Evolutionary conservation across 106 monocot genomes (phyloP).

Genomic region (Dactylorhiza incarnata): DNA sequence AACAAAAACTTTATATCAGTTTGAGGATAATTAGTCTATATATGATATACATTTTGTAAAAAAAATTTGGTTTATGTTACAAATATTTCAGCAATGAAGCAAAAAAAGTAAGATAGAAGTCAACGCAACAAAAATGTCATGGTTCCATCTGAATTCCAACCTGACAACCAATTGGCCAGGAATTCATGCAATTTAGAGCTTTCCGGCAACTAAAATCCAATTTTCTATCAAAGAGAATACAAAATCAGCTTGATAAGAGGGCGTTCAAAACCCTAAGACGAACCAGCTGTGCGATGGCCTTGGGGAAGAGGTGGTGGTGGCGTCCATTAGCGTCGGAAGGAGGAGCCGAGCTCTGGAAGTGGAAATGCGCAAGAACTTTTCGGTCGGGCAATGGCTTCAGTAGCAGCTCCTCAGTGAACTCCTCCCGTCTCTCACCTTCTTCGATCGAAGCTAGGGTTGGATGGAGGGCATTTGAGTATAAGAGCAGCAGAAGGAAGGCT

Average conservation of each 20-base stretch:
- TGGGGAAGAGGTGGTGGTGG: constrained; percentile 91
- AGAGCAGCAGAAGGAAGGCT: constrained; percentile 14
- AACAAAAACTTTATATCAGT: background rate
- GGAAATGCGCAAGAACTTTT: constrained; percentile 80
- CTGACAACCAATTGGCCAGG: background rate
- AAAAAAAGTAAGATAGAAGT: background rate
- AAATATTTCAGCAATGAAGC: background rate
- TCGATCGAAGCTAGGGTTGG: constrained; percentile 1
- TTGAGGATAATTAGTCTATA: too few species aligned
- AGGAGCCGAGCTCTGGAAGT: constrained; percentile 61
- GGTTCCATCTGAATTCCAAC: background rate
- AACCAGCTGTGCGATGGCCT: constrained; percentile 88
- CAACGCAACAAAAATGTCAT: background rate
- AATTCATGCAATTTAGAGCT: background rate
- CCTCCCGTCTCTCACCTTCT: constrained; percentile 28
- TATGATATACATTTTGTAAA: too few species aligned
- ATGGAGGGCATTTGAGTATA: constrained; percentile 3
- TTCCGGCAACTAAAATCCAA: background rate
- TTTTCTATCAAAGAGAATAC: background rate
- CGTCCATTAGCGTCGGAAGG: constrained; percentile 43
- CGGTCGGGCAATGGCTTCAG: constrained; percentile 76
- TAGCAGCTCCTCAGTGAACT: constrained; percentile 86
- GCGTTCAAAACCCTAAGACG: background rate
- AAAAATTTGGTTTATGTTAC: background rate
- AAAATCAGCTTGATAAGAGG: background rate